A percentile compares a stretch with the other conserved stretches of the same genome.
These are phyloP conservation scores for Calonectria pauciramosa DNA, from an alignment of 2,329 filamentous ascomycete species.

Conservation along the genomic window DNA sequence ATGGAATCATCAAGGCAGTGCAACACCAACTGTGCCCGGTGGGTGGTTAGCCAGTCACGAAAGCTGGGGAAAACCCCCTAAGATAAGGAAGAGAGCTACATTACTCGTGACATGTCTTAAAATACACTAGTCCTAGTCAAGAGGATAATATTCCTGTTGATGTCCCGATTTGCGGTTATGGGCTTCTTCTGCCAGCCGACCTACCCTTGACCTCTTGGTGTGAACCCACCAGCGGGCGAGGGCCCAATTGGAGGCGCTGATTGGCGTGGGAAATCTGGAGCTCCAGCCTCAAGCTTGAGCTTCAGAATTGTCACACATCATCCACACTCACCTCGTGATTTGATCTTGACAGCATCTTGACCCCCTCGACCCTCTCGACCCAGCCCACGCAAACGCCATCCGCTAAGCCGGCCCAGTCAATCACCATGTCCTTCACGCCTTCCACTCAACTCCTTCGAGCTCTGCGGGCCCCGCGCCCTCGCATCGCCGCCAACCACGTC, in stretches of 20 bases:
- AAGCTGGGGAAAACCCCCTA: neutral
- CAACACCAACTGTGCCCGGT: neutral
- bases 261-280: constrained; percentile 42
- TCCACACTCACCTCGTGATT: neutral
- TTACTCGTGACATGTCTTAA: neutral
- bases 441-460: constrained; percentile 41
- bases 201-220: constrained; percentile 6
- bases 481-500: constrained; percentile 32
- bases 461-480: constrained; percentile 40
- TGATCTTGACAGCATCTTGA: constrained; percentile 17
- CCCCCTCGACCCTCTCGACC: neutral
- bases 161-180: neutral
- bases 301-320: constrained; percentile 6
- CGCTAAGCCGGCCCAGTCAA: neutral
- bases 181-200: neutral
- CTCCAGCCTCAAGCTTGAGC: constrained; percentile 29
- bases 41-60: neutral
- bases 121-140: neutral
- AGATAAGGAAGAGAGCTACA: neutral
- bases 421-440: constrained; percentile 43
- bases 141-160: neutral
- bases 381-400: neutral
- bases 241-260: constrained; percentile 36
- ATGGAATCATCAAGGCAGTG: neutral
- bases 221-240: neutral